Base-by-base conservation (phyloP, 164 flowering plant species). In the Magnolia kwangsiensis region DNA sequence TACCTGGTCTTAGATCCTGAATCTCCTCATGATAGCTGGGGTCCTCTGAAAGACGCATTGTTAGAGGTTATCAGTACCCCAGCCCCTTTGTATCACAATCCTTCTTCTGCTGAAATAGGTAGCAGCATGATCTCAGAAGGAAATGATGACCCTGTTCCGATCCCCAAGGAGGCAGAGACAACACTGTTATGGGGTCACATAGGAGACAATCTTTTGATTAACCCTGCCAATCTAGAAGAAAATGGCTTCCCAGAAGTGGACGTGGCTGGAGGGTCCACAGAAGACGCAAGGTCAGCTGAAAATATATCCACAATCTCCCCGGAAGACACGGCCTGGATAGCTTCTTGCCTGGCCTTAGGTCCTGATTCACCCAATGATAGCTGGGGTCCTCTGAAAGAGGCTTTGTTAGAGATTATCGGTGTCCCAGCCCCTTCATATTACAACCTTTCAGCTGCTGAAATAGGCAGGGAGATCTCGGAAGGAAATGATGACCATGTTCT, bases 291-390 rank as follows among this genome's bases (percentile, higher is more conserved):
- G 51, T 75, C 81, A 3, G 31, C 76, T 64, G 64, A 79, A 21
- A 69, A 86, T 24, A 64, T 82, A 83, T 74, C 71, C 29, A 0
- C 81, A 37, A 37, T 85, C 75, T 86, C 92, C 0, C 77, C 84
- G 3, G 93, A 90, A 80, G 93, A 90, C 50, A 63, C 73, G 71
- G 89, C 89, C 51, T 92, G 95, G 97, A 88, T 82, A 13, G 91
- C 90, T 81, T 92, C 97, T 69, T 90, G 92, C 82, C 78, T 92
- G 72, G 76, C 82, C 50, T 78, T 79, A 72, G 88, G 84, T 73
- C 61, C 84, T 49, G 91, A 85, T 11, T 29, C 77, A 31, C 75
- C 75, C 2, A 85, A 82, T 5, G 50, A 20, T 75, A 74, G 71
- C 73, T 90, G 90, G 92, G 63, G 76, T 80, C 78, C 83, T 65